Conservation (phyloP, 1,139 yeast species). For the Candida anutae region DNA sequence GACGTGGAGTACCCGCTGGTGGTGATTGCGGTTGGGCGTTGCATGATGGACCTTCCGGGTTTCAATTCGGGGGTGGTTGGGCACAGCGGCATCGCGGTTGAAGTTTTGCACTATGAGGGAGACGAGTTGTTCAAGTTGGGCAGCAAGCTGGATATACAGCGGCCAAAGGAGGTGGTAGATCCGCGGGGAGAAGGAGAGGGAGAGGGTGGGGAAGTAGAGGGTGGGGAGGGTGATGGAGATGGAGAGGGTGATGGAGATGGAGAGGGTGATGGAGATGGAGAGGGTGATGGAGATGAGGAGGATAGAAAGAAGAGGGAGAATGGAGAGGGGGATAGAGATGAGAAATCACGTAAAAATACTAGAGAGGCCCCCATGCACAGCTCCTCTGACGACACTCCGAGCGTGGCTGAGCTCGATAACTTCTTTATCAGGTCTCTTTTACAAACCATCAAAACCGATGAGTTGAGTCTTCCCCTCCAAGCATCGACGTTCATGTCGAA, state of each 20-base stretch:
- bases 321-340: constrained; percentile 1
- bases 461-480: constrained; percentile 50
- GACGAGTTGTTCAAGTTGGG: constrained; percentile 48
- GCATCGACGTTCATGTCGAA: constrained; percentile 72
- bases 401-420: constrained; percentile 59
- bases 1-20: constrained; percentile 54
- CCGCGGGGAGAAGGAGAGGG: constrained; percentile 10
- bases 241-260: constrained; percentile 5
- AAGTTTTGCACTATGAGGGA: constrained; percentile 43
- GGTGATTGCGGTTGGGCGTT: constrained; percentile 69
- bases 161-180: constrained; percentile 24
- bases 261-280: constrained; percentile 3
- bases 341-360: constrained; percentile 4
- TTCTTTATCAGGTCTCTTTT: constrained; percentile 62
- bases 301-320: constrained; percentile 4
- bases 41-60: constrained; percentile 43
- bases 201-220: constrained; percentile 4
- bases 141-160: constrained; percentile 36
- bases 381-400: constrained; percentile 14
- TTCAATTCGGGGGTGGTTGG: constrained; percentile 43
- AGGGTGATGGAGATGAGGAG: constrained; percentile 5
- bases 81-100: constrained; percentile 60
- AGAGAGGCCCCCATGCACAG: constrained; percentile 2
- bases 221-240: constrained; percentile 4
- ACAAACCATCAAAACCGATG: constrained; percentile 57